Percentiles rank a stretch among this genome's conserved stretches.
Conservation (phyloP, 495 filamentous ascomycete genomes). For the Patellaria atrata region DNA sequence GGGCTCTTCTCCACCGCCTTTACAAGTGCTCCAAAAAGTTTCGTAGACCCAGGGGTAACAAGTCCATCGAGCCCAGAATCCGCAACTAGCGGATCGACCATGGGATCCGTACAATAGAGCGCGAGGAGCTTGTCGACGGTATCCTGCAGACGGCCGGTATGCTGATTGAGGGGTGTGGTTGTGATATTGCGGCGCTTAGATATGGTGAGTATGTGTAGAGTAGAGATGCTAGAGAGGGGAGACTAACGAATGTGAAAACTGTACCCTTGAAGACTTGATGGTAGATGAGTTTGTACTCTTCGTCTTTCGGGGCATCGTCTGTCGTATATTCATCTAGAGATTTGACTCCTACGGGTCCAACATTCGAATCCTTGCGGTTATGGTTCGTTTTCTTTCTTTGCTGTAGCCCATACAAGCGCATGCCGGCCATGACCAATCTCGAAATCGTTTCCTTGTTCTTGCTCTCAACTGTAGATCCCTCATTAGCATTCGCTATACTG, state of each 20-base stretch:
- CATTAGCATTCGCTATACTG: conserved; percentile 30
- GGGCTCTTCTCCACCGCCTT: no score
- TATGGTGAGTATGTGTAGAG: background rate
- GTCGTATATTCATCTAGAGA: conserved; percentile 1
- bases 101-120: conserved; percentile 31
- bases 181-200: conserved; percentile 33
- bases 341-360: no score
- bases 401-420: conserved; percentile 49
- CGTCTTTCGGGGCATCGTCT: conserved; percentile 29
- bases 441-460: conserved; percentile 34
- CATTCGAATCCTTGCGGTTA: conserved; percentile 4
- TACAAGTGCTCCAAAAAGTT: no score
- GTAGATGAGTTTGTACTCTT: conserved; percentile 52
- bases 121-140: conserved; percentile 30
- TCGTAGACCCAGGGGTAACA: conserved; percentile 9
- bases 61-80: background rate
- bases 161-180: conserved; percentile 18
- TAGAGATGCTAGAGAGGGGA: no score
- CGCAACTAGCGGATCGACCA: conserved; percentile 3
- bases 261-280: conserved; percentile 50
- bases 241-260: conserved; percentile 36
- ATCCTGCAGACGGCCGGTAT: conserved; percentile 24
- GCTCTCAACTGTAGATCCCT: conserved; percentile 28
- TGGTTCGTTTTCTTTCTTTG: conserved; percentile 26
- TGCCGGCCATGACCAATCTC: conserved; percentile 41